Percentiles rank a stretch among this genome's conserved stretches.
phyloP scores from a whole-genome alignment of 2,329 filamentous ascomycete genomes.

The Aspergillus floridensis region DNA sequence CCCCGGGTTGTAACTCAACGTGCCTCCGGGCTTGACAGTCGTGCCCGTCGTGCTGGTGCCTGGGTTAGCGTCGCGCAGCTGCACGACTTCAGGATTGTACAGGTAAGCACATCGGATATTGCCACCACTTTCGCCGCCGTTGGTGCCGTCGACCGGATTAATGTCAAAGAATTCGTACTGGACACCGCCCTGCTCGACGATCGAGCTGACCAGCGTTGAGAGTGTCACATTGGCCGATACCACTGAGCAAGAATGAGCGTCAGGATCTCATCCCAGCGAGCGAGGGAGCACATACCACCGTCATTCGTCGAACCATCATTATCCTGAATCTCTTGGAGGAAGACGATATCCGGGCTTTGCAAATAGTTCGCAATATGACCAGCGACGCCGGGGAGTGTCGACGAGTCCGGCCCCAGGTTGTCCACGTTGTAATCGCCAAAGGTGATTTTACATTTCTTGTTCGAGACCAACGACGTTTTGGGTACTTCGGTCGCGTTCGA shows the following conservation, averaged over 20 bases:
- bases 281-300: slow-evolving; percentile 41
- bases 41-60: slow-evolving; percentile 57
- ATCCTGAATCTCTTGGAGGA: slow-evolving; percentile 71
- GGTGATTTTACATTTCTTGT: slow-evolving; percentile 59
- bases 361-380: slow-evolving; percentile 64
- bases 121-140: slow-evolving; percentile 66
- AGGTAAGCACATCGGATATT: slow-evolving; percentile 72
- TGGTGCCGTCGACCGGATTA: slow-evolving; percentile 57
- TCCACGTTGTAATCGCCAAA: slow-evolving; percentile 69
- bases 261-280: background rate
- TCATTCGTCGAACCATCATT: slow-evolving; percentile 61
- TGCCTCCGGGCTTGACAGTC: slow-evolving; percentile 56
- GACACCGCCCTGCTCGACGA: slow-evolving; percentile 50
- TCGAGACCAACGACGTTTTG: slow-evolving; percentile 49
- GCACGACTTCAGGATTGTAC: slow-evolving; percentile 60
- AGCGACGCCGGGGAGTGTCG: slow-evolving; percentile 59
- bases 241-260: slow-evolving; percentile 21
- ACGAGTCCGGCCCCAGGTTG: slow-evolving; percentile 59
- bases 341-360: slow-evolving; percentile 62
- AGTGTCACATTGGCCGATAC: slow-evolving; percentile 60
- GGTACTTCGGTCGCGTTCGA: slow-evolving; percentile 50
- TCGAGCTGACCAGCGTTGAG: slow-evolving; percentile 52
- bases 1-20: slow-evolving; percentile 67
- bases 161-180: slow-evolving; percentile 61
- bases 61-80: slow-evolving; percentile 58